phyloP scores from a whole-genome alignment of 139 green algal genomes.

The Tetradesmus obliquus region DNA sequence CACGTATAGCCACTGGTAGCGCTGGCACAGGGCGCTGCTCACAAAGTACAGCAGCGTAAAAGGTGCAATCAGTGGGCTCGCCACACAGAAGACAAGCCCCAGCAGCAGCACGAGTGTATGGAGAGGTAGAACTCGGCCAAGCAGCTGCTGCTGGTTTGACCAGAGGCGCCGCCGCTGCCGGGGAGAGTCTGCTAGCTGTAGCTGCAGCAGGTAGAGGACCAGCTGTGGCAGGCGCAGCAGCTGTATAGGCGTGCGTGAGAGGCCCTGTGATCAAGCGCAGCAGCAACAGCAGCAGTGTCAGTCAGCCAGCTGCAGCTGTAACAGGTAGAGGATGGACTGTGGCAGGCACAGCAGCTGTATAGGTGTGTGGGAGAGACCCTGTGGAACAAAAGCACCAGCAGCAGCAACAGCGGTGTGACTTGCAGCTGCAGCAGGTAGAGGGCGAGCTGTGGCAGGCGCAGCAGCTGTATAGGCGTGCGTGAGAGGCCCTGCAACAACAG shows the following conservation, averaged over 20 bases:
- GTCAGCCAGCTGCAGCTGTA: background rate
- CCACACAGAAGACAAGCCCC: slow-evolving; percentile 69
- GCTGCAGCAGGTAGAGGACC: slow-evolving; percentile 42
- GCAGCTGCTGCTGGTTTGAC: slow-evolving; percentile 61
- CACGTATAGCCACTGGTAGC: slow-evolving; percentile 55
- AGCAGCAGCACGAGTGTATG: slow-evolving; percentile 75
- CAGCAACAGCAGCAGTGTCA: background rate
- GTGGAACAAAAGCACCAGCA: background rate
- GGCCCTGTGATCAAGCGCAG: background rate
- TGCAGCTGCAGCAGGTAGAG: slow-evolving; percentile 42
- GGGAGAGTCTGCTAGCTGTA: slow-evolving; percentile 58
- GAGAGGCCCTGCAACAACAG: background rate
- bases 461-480: slow-evolving; percentile 25
- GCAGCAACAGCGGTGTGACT: background rate
- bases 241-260: slow-evolving; percentile 23
- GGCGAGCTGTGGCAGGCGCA: slow-evolving; percentile 48
- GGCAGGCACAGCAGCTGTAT: slow-evolving; percentile 48
- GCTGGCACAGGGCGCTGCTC: slow-evolving; percentile 52
- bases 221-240: slow-evolving; percentile 51
- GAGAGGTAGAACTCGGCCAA: slow-evolving; percentile 65
- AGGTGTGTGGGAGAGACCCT: slow-evolving; percentile 24
- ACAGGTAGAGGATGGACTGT: slow-evolving; percentile 41
- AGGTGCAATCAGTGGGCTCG: slow-evolving; percentile 80
- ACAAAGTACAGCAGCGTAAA: slow-evolving; percentile 78
- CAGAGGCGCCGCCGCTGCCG: slow-evolving; percentile 70